Conservation (phyloP, 2,329 filamentous ascomycete species). For the Sclerotinia glacialis region DNA sequence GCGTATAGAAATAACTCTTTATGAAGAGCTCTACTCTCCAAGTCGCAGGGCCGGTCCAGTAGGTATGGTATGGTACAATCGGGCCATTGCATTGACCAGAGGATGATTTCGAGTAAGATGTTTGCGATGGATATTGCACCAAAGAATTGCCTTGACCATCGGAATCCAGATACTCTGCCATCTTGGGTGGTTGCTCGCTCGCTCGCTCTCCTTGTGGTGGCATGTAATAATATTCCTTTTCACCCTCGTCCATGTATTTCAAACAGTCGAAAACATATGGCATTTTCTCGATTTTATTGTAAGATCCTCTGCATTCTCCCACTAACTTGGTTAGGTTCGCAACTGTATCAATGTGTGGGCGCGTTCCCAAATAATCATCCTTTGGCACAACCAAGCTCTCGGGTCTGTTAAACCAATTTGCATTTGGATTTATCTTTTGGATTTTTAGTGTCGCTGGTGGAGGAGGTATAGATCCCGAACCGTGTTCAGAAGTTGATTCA, state of each 20-base stretch:
- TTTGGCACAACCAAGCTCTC: constrained; percentile 49
- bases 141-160: constrained; percentile 40
- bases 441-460: constrained; percentile 31
- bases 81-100: constrained; percentile 53
- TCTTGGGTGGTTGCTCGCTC: constrained; percentile 37
- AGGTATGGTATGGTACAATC: constrained; percentile 55
- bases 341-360: constrained; percentile 52
- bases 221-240: constrained; percentile 51
- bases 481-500: constrained; percentile 25
- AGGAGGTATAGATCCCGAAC: constrained; percentile 21
- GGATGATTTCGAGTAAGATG: constrained; percentile 42
- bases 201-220: constrained; percentile 40
- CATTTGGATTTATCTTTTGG: constrained; percentile 50
- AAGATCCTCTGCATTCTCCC: constrained; percentile 52
- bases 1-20: constrained; percentile 56
- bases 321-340: constrained; percentile 52
- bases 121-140: constrained; percentile 37
- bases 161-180: constrained; percentile 39
- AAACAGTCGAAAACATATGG: constrained; percentile 52
- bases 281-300: constrained; percentile 54
- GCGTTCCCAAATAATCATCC: constrained; percentile 51
- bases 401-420: constrained; percentile 54
- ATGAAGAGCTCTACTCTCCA: constrained; percentile 56
- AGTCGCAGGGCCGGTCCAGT: constrained; percentile 56
- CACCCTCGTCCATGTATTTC: constrained; percentile 48